Evolutionary conservation across 768 basidiomycete species (phyloP).

Genomic region (Leccinum pellstonianum): DNA sequence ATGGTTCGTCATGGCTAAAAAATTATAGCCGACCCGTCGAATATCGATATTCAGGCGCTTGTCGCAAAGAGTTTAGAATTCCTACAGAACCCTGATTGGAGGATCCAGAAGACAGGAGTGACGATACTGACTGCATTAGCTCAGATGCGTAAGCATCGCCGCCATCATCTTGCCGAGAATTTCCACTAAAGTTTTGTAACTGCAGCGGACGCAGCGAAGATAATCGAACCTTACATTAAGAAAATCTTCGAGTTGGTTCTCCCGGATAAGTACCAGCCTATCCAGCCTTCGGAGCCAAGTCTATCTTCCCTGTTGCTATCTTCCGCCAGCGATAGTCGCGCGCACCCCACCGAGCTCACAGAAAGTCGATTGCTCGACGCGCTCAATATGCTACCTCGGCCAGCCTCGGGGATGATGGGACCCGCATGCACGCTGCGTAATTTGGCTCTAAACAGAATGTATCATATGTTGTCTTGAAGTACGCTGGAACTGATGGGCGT

Average conservation of each 20-base stretch:
- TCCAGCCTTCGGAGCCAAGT: background rate
- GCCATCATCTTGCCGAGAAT: background rate
- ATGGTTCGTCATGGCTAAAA: background rate
- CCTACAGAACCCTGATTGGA: conserved; percentile 11
- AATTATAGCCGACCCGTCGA: background rate
- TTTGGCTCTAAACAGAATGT: background rate
- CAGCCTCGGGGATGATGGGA: conserved; percentile 22
- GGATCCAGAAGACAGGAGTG: conserved; percentile 23
- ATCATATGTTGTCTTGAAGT: background rate
- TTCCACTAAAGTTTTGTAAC: background rate
- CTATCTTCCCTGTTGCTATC: no score
- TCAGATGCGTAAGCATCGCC: conserved; percentile 14
- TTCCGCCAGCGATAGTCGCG: background rate
- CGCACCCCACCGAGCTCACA: background rate
- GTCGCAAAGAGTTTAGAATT: conserved; percentile 11
- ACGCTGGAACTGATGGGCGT: background rate
- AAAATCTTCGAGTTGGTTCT: background rate
- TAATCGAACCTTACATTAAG: background rate
- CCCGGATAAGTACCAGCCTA: background rate
- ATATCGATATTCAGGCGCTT: conserved; percentile 2
- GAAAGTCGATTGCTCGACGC: background rate
- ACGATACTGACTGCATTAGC: conserved; percentile 23
- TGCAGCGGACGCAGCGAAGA: background rate
- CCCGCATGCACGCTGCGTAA: background rate
- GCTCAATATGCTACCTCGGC: background rate